Evolutionary conservation across 352 stramenopile species (phyloP).

Genomic region (Pythium dissimile): DNA sequence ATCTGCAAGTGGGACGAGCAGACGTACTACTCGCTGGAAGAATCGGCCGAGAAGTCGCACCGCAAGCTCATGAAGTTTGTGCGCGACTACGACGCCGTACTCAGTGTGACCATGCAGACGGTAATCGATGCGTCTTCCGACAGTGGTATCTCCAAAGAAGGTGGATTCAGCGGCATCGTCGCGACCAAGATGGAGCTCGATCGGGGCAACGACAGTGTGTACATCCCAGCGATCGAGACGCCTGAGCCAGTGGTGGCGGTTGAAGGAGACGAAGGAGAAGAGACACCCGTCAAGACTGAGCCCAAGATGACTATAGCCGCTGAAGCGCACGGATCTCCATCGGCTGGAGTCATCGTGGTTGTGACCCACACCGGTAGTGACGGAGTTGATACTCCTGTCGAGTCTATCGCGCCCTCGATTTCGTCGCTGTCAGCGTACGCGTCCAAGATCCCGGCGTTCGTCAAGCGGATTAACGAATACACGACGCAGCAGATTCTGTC

Average conservation of each 20-base stretch:
- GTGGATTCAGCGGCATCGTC: constrained; percentile 71
- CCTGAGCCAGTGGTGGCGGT: constrained; percentile 6
- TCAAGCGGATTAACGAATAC: constrained; percentile 77
- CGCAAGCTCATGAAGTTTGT: constrained; percentile 98
- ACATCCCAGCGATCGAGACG: constrained; percentile 25
- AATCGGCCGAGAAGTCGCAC: constrained; percentile 98
- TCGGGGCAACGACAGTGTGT: constrained; percentile 36
- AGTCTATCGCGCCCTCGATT: constrained; percentile 5
- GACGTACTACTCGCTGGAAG: constrained; percentile 98
- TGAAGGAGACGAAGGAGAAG: constrained; percentile 19
- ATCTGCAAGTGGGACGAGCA: constrained; percentile 99
- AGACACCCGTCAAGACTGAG: constrained; percentile 4
- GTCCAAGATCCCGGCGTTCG: constrained; percentile 48
- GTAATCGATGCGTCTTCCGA: constrained; percentile 89
- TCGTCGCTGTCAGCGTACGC: constrained; percentile 35
- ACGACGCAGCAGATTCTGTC: constrained; percentile 68
- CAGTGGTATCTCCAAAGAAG: constrained; percentile 77
- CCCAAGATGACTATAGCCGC: background rate
- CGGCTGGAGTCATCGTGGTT: constrained; percentile 18
- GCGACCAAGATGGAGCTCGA: constrained; percentile 66
- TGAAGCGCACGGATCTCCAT: constrained; percentile 5
- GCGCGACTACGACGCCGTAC: constrained; percentile 87
- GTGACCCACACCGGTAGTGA: constrained; percentile 7
- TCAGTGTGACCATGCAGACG: constrained; percentile 77
- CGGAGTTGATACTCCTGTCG: background rate